Percentiles rank a stretch among this genome's conserved stretches.
Conservation (phyloP, 2,329 filamentous ascomycete species). For the Endocalyx cinctus region DNA sequence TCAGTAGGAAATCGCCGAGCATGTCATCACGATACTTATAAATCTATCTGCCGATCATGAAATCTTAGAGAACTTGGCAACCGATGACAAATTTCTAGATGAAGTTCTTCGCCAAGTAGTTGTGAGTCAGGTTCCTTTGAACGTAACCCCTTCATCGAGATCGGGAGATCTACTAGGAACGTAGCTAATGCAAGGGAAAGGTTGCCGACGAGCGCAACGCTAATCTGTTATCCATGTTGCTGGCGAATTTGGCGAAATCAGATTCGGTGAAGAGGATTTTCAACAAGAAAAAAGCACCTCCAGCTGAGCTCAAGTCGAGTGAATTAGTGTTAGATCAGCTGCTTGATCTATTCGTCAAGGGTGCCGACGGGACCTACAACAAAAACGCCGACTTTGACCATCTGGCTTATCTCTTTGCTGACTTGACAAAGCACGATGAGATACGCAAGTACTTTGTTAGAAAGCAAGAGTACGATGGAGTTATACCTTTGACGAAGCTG, state of each 20-base stretch:
- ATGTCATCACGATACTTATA: slow-evolving; percentile 85
- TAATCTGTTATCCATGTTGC: slow-evolving; percentile 82
- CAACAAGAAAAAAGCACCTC: slow-evolving; percentile 61
- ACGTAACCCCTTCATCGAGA: too few relatives aligned
- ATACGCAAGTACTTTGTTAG: slow-evolving; percentile 71
- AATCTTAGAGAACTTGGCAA: slow-evolving; percentile 66
- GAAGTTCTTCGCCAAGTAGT: slow-evolving; percentile 68
- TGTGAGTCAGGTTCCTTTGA: slow-evolving; percentile 43
- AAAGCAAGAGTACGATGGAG: slow-evolving; percentile 69
- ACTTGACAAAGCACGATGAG: slow-evolving; percentile 76
- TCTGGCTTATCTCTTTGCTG: slow-evolving; percentile 88
- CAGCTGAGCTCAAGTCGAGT: slow-evolving; percentile 67
- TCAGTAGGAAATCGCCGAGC: slow-evolving; percentile 76
- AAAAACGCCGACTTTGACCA: slow-evolving; percentile 85
- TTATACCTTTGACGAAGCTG: slow-evolving; percentile 88
- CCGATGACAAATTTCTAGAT: slow-evolving; percentile 78
- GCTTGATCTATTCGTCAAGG: slow-evolving; percentile 94
- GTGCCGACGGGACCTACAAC: slow-evolving; percentile 77
- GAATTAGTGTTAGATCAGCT: slow-evolving; percentile 80
- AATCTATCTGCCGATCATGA: slow-evolving; percentile 77
- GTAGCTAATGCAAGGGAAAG: slow-evolving; percentile 34
- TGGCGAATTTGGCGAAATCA: slow-evolving; percentile 86
- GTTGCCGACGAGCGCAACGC: slow-evolving; percentile 73
- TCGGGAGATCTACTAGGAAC: too few relatives aligned
- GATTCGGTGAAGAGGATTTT: slow-evolving; percentile 67